Percentiles rank a stretch among this genome's conserved stretches.
Conservation (phyloP, 441 rosid species). For the Croton laevigatus region DNA sequence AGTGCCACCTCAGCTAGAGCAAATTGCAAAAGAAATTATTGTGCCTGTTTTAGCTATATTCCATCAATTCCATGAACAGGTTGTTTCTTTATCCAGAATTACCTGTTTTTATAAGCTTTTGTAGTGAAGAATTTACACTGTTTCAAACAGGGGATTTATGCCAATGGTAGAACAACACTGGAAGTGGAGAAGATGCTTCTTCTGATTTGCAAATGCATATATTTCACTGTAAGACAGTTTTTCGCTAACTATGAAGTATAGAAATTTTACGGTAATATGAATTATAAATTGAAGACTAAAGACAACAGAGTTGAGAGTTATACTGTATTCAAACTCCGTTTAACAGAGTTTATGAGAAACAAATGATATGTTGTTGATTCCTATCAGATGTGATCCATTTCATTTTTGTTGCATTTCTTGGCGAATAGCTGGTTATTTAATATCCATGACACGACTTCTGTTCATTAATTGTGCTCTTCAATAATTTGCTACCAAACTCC, state of each 20-base stretch:
- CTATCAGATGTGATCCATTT: not conserved
- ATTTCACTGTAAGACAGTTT: conserved; percentile 63
- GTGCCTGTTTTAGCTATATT: conserved; percentile 57
- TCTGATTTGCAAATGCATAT: conserved; percentile 67
- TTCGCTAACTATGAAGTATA: conserved; percentile 13
- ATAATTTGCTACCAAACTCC: not conserved
- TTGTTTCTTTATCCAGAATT: conserved; percentile 19
- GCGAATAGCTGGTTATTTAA: not conserved
- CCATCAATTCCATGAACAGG: conserved; percentile 62
- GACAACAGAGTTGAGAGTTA: no score
- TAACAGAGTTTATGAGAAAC: no score
- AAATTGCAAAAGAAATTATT: conserved; percentile 60
- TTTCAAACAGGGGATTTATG: conserved; percentile 52
- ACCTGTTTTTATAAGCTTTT: conserved; percentile 21
- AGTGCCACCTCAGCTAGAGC: conserved; percentile 74
- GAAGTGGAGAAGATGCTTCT: conserved; percentile 63
- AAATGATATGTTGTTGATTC: not conserved
- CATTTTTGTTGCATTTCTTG: not conserved
- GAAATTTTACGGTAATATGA: no score
- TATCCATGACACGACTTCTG: not conserved
- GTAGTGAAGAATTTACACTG: conserved; percentile 23
- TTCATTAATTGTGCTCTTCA: not conserved
- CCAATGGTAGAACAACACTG: conserved; percentile 30
- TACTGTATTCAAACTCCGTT: no score
- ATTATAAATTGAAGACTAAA: no score